phyloP scores from a whole-genome alignment of 73 alveolate species.

The Uronychia binucleata region DNA sequence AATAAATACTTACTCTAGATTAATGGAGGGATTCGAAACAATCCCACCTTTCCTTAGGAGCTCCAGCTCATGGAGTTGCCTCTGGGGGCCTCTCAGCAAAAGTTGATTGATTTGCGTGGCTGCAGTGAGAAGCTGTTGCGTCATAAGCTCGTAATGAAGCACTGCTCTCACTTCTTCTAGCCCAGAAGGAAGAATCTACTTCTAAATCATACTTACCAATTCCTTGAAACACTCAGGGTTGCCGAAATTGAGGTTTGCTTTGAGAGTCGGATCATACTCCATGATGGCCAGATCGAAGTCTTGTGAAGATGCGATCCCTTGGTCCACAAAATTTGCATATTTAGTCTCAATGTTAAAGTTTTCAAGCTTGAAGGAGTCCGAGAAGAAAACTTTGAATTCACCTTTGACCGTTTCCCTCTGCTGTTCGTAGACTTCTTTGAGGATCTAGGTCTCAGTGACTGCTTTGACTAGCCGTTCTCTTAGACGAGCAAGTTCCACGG shows the following conservation, averaged over 20 bases:
- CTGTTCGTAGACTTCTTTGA: slow-evolving; percentile 40
- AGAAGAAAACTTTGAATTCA: not conserved
- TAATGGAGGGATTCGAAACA: not conserved
- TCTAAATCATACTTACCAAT: not conserved
- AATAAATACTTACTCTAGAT: not conserved
- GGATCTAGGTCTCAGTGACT: slow-evolving; percentile 37
- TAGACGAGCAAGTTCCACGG: slow-evolving; percentile 47
- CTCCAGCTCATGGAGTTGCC: slow-evolving; percentile 11
- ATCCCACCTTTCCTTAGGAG: not conserved
- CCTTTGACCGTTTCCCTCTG: slow-evolving; percentile 19
- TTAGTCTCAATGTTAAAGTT: slow-evolving; percentile 28
- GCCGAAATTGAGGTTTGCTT: slow-evolving; percentile 54
- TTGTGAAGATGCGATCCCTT: slow-evolving; percentile 58
- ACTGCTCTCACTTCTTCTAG: slow-evolving; percentile 72
- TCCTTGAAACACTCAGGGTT: slow-evolving; percentile 29
- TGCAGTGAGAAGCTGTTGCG: slow-evolving; percentile 4
- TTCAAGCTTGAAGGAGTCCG: slow-evolving; percentile 7
- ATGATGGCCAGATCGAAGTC: slow-evolving; percentile 55
- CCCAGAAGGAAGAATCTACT: slow-evolving; percentile 26
- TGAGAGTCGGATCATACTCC: slow-evolving; percentile 55
- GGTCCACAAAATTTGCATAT: slow-evolving; percentile 57
- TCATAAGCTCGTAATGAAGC: slow-evolving; percentile 39
- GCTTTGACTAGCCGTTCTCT: slow-evolving; percentile 43
- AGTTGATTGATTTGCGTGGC: slow-evolving; percentile 21
- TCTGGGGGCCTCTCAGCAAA: slow-evolving; percentile 5